These are phyloP conservation scores for Verticillium klebahnii DNA, from an alignment of 2,329 filamentous ascomycete genomes.

Conservation along the genomic window DNA sequence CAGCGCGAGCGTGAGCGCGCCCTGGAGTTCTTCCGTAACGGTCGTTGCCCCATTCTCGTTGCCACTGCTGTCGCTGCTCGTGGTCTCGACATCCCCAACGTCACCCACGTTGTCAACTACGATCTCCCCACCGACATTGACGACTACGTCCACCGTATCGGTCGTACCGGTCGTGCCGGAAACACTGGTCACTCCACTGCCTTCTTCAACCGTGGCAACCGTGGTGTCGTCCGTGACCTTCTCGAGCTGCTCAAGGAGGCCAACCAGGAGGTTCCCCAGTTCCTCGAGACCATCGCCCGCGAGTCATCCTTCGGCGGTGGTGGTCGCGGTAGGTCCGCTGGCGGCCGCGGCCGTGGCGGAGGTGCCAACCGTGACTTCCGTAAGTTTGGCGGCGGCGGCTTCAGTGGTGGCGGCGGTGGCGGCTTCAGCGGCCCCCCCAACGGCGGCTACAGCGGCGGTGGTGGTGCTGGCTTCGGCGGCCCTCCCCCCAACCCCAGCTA, in stretches of 20 bases:
- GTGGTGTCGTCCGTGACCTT: slow-evolving; percentile 92
- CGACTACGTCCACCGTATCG: slow-evolving; percentile 98
- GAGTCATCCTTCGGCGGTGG: slow-evolving; percentile 79
- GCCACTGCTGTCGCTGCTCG: slow-evolving; percentile 92
- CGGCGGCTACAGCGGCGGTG: slow-evolving; percentile 27
- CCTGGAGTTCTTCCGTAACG: slow-evolving; percentile 95
- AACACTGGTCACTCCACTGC: slow-evolving; percentile 98
- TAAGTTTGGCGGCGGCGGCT: slow-evolving; percentile 61
- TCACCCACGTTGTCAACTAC: slow-evolving; percentile 98
- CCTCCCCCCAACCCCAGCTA: slow-evolving; percentile 31
- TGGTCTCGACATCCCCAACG: slow-evolving; percentile 92
- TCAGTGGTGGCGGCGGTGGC: slow-evolving; percentile 38
- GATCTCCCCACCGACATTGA: slow-evolving; percentile 98
- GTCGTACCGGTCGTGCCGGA: slow-evolving; percentile 98
- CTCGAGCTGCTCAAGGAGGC: slow-evolving; percentile 98
- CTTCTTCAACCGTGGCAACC: slow-evolving; percentile 99
- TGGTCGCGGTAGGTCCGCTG: slow-evolving; percentile 57
- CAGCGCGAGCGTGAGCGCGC: slow-evolving; percentile 98
- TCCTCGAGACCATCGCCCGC: slow-evolving; percentile 95
- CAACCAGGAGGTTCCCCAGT: slow-evolving; percentile 90
- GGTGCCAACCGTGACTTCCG: slow-evolving; percentile 83
- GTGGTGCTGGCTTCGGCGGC: slow-evolving; percentile 41
- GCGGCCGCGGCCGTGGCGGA: slow-evolving; percentile 69
- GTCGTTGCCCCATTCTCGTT: slow-evolving; percentile 91
- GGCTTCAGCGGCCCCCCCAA: slow-evolving; percentile 35